Base-by-base conservation (phyloP, 495 filamentous ascomycete species). In the Penicillium silybi region DNA sequence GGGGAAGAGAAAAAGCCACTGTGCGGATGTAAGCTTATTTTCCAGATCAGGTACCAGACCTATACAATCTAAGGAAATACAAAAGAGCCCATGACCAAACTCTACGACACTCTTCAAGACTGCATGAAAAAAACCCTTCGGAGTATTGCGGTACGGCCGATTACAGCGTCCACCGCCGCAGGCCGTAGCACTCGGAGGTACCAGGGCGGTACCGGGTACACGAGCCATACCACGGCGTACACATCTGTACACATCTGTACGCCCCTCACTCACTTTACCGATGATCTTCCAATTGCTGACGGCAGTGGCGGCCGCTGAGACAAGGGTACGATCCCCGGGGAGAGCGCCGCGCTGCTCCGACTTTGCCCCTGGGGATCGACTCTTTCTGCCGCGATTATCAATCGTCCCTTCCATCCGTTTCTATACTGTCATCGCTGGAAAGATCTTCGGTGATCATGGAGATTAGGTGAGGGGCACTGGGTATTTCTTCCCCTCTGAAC, bases 251-350 rank as follows among this genome's bases (percentile, higher is more conserved):
- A 32, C 37, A 39, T 39, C 43, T 32, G 27, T 37, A 39, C 45
- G 16, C 16, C 38, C 38, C 38, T 35, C n/a, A 29, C 17, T 27
- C 26, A 26, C 41, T 51, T 48, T 46, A 43, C 59, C 56, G 57
- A 57, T 57, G 60, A 63, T 63, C 60, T 60, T 57, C 55, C 45
- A 53, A 37, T 49, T 48, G n/a, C 52, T 61, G 61, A 61, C 61
- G 61, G 61, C 61, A 64, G 61, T 64, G 61, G 61, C 61, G 58
- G 58, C 46, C 50, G 35, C 29, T 38, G 17, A 18, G 43, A 59
- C 54, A 44, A 43, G 52, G 55, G 50, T 52, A 38, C 48, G 34
- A 38, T 43, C 35, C 37, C 58, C 50, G 42, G 57, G 41, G 49
- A 41, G 16, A 37, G 34, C 25, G 17, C 29, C 35, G 40, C 25